Evolutionary conservation across 768 basidiomycete genomes (phyloP).

Genomic region (Auricularia sp.): DNA sequence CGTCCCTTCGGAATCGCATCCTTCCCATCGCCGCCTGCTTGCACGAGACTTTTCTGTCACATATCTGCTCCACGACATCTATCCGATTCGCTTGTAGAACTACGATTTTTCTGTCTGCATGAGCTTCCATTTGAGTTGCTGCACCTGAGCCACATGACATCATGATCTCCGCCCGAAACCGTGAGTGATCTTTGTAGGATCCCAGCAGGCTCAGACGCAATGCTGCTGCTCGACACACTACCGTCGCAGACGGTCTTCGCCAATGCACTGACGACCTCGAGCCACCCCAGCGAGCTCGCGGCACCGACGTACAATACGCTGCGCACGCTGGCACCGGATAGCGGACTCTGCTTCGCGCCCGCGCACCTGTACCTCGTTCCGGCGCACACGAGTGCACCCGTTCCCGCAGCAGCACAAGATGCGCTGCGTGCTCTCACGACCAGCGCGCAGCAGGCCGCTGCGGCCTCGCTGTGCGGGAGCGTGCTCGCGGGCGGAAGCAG

Average conservation of each 20-base stretch:
- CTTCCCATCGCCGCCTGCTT: no score
- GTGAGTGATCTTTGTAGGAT: background rate
- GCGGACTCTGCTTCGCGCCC: background rate
- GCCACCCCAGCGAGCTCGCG: background rate
- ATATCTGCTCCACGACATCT: no score
- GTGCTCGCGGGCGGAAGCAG: slow-evolving; percentile 43
- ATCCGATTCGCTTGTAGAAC: no score
- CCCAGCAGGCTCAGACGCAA: background rate
- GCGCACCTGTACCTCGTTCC: background rate
- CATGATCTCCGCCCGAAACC: background rate
- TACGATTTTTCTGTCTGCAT: no score
- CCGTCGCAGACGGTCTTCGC: background rate
- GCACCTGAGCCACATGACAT: no score
- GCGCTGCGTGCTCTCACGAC: background rate
- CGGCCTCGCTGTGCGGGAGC: slow-evolving; percentile 38
- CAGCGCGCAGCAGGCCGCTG: slow-evolving; percentile 28
- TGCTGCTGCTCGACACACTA: background rate
- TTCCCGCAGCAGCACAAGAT: background rate
- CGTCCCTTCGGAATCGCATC: no score
- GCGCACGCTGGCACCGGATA: background rate
- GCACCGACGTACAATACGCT: background rate
- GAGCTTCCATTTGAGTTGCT: no score
- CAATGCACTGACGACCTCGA: background rate
- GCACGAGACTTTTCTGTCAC: no score
- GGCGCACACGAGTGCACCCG: background rate